These are phyloP conservation scores for Zymoseptoria brevis DNA, from an alignment of 2,329 filamentous ascomycete species.

Conservation along the genomic window DNA sequence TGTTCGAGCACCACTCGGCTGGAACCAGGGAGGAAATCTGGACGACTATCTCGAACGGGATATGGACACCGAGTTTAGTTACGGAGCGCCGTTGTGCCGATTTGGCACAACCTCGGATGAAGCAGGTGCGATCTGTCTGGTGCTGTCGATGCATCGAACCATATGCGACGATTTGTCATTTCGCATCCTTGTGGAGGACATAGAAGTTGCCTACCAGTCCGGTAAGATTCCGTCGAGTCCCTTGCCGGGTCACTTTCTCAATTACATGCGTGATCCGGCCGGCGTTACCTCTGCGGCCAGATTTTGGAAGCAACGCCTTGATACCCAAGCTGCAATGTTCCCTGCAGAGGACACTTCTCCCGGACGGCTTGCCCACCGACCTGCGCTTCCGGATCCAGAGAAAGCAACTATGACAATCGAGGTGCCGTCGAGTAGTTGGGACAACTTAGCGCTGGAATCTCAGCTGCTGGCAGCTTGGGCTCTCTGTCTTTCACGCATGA, in stretches of 20 bases:
- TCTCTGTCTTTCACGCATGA: not conserved
- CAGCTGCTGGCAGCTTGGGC: not conserved
- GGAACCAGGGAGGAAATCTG: conserved; percentile 24
- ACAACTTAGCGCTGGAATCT: not conserved
- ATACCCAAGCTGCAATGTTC: not conserved
- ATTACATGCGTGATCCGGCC: not conserved
- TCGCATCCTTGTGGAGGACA: not conserved
- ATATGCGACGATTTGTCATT: not conserved
- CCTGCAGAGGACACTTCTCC: too few species aligned
- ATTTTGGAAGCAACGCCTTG: not conserved
- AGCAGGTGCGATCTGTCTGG: not conserved
- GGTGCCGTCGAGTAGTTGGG: not conserved
- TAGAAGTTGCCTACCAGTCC: not conserved
- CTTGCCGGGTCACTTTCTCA: not conserved
- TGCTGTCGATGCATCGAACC: not conserved
- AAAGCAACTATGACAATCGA: not conserved
- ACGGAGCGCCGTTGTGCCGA: not conserved
- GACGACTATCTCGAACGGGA: conserved; percentile 26
- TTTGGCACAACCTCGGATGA: not conserved
- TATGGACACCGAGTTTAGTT: not conserved
- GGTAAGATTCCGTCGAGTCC: not conserved
- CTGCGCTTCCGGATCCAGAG: too few species aligned
- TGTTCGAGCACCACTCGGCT: conserved; percentile 27
- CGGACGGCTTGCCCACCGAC: too few species aligned
- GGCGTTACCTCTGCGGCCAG: not conserved